Evolutionary conservation across 345 rosid genomes (phyloP).

Genomic region (Anacardium occidentale): DNA sequence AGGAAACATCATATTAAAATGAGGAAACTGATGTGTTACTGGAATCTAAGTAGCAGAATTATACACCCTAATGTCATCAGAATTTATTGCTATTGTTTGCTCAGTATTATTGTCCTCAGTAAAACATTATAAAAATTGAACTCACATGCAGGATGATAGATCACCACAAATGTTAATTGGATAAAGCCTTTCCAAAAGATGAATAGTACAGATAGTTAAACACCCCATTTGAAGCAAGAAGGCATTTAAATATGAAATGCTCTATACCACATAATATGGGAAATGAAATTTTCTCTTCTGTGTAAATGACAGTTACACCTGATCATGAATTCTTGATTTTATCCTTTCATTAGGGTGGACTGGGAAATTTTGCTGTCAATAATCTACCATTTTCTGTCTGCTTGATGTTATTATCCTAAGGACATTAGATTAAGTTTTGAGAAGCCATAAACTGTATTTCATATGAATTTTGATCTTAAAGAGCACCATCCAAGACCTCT

Average conservation of each 20-base stretch:
- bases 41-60: slow-evolving; percentile 5
- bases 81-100: background rate
- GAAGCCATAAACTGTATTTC: background rate
- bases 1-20: slow-evolving; percentile 28
- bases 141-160: background rate
- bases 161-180: background rate
- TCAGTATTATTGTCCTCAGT: slow-evolving; percentile 2
- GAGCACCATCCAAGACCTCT: background rate
- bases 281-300: background rate
- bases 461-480: no score
- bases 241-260: background rate
- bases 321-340: background rate
- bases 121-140: background rate
- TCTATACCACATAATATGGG: background rate
- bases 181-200: background rate
- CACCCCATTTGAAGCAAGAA: background rate
- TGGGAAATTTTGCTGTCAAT: background rate
- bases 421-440: background rate
- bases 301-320: background rate
- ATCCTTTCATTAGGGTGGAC: background rate
- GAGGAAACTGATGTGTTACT: slow-evolving; percentile 18
- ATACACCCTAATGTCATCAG: background rate
- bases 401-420: background rate
- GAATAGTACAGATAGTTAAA: background rate
- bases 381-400: background rate